Percentiles rank a stretch among this genome's conserved stretches.
These are phyloP conservation scores for Ceriops zippeliana DNA, from an alignment of 345 rosid species.

Conservation along the genomic window DNA sequence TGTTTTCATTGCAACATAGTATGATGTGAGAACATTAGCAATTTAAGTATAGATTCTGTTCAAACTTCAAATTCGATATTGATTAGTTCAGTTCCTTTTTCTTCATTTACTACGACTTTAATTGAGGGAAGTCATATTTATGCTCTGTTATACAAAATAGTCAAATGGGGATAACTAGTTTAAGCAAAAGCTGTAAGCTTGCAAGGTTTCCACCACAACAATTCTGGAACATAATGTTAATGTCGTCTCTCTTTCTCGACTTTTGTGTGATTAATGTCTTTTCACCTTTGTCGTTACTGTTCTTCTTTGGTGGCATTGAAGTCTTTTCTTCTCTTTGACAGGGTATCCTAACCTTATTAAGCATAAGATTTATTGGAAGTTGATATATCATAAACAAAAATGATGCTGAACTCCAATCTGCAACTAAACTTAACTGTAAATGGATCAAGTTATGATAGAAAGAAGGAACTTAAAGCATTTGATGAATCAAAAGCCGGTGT, in stretches of 20 bases:
- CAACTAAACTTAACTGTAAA: background rate
- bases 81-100: too few species aligned
- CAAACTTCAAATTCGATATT: too few species aligned
- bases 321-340: background rate
- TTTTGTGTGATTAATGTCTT: background rate
- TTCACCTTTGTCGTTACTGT: background rate
- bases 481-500: slow-evolving; percentile 13
- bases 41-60: too few species aligned
- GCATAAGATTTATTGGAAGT: background rate
- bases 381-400: background rate
- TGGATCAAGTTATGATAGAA: background rate
- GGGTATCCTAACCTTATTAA: background rate
- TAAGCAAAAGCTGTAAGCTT: background rate
- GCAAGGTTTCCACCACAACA: background rate
- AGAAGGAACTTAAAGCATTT: slow-evolving; percentile 1
- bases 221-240: background rate
- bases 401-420: background rate
- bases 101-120: too few species aligned
- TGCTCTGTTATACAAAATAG: too few species aligned
- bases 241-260: background rate
- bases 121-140: too few species aligned
- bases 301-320: too few species aligned
- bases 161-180: background rate
- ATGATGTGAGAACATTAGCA: too few species aligned
- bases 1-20: too few species aligned